A percentile compares a stretch with the other conserved stretches of the same genome.
These are phyloP conservation scores for Populus hybrid DNA, from an alignment of 441 rosid species.

Conservation along the genomic window DNA sequence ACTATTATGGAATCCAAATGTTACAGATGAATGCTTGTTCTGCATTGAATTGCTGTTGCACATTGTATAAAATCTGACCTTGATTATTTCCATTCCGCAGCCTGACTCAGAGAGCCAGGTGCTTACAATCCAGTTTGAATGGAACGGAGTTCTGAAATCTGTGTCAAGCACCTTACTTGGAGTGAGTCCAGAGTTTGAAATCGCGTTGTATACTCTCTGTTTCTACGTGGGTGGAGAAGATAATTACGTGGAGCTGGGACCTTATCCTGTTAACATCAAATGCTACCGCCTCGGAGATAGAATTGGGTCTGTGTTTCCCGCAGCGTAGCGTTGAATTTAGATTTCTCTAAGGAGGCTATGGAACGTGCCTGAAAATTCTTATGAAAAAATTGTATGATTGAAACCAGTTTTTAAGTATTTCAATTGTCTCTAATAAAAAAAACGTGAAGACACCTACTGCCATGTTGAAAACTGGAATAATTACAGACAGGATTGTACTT, in stretches of 20 bases:
- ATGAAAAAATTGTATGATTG: neutral
- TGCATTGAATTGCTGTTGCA: neutral
- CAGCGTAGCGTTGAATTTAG: slow-evolving; percentile 43
- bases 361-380: too few relatives aligned
- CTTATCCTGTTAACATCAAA: slow-evolving; percentile 81
- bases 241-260: slow-evolving; percentile 75
- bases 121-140: slow-evolving; percentile 48
- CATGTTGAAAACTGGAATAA: neutral
- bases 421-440: neutral
- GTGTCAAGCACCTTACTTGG: slow-evolving; percentile 85
- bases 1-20: neutral
- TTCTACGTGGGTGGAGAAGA: slow-evolving; percentile 79
- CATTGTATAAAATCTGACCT: neutral
- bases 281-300: slow-evolving; percentile 70
- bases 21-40: neutral
- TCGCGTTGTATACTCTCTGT: slow-evolving; percentile 84
- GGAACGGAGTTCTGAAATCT: slow-evolving; percentile 88
- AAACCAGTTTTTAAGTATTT: neutral
- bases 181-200: slow-evolving; percentile 91
- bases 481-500: neutral
- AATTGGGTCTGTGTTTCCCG: slow-evolving; percentile 81
- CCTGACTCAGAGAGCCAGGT: too few relatives aligned
- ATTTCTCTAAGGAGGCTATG: neutral
- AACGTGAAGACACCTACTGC: neutral
- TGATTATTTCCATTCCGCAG: too few relatives aligned